Percentiles rank a stretch among this genome's conserved stretches.
Conservation (phyloP, 2,329 filamentous ascomycete species). For the Orbilia javanica region DNA sequence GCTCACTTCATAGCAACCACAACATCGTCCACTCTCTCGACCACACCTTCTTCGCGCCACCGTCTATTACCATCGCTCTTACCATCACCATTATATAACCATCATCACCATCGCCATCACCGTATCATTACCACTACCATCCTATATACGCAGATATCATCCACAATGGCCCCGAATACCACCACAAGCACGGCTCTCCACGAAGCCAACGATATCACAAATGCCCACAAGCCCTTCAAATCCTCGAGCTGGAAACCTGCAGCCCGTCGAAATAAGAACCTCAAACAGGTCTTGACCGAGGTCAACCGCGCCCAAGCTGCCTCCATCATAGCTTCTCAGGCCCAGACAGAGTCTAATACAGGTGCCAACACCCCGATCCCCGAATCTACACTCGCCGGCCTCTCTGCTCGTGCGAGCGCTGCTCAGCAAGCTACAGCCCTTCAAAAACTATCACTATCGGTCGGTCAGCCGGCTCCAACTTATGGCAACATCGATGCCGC, state of each 20-base stretch:
- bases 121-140: background rate
- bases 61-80: too few species aligned
- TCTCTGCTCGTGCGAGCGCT: slow-evolving; percentile 64
- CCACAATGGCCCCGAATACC: slow-evolving; percentile 43
- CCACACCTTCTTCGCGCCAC: background rate
- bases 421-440: slow-evolving; percentile 77
- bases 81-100: background rate
- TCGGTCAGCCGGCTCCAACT: slow-evolving; percentile 70
- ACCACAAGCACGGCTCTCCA: slow-evolving; percentile 70
- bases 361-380: slow-evolving; percentile 63
- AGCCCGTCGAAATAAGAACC: slow-evolving; percentile 97
- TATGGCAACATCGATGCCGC: slow-evolving; percentile 98
- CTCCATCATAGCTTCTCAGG: slow-evolving; percentile 70
- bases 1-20: slow-evolving; percentile 47
- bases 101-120: background rate
- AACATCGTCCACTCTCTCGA: background rate
- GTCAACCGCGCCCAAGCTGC: slow-evolving; percentile 85
- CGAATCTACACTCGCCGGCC: slow-evolving; percentile 44
- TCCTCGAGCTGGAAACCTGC: slow-evolving; percentile 91
- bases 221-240: slow-evolving; percentile 87
- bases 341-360: slow-evolving; percentile 48
- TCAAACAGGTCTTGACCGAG: slow-evolving; percentile 95
- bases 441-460: slow-evolving; percentile 75
- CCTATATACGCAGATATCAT: background rate
- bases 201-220: slow-evolving; percentile 90